A percentile compares a stretch with the other conserved stretches of the same genome.
Conservation (phyloP, 352 stramenopile genomes). For the Globisporangium cederbergense region DNA sequence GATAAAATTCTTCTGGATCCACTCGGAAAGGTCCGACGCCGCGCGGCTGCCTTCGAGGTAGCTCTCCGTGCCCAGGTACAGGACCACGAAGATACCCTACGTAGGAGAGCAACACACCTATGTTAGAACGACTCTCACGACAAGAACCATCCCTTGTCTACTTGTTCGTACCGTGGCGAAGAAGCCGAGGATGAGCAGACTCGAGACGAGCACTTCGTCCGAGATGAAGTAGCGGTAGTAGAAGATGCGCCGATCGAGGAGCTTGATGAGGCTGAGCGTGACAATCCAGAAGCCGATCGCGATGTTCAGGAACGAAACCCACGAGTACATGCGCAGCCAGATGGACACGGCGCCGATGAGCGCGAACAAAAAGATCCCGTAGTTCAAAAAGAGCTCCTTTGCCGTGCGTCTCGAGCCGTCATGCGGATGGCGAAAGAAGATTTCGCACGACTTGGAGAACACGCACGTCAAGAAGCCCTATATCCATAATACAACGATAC, state of each 20-base stretch:
- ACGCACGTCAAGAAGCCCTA: conserved; percentile 78
- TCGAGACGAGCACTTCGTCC: conserved; percentile 82
- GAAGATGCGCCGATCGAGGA: conserved; percentile 81
- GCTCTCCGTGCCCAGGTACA: conserved; percentile 82
- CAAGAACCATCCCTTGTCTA: background rate
- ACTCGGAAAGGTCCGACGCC: conserved; percentile 63
- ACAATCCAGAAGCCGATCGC: conserved; percentile 67
- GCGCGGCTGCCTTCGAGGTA: conserved; percentile 86
- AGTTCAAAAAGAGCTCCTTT: conserved; percentile 86
- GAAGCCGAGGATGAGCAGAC: conserved; percentile 75
- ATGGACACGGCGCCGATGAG: conserved; percentile 82
- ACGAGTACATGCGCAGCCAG: conserved; percentile 84
- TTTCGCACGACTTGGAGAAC: conserved; percentile 74
- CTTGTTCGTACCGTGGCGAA: conserved; percentile 60
- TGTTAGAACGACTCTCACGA: background rate
- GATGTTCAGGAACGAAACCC: conserved; percentile 73
- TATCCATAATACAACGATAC: background rate
- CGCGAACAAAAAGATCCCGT: conserved; percentile 84
- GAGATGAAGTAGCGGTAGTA: conserved; percentile 89
- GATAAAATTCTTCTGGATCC: conserved; percentile 85
- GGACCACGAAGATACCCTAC: conserved; percentile 74
- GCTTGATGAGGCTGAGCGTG: conserved; percentile 67
- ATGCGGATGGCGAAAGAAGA: conserved; percentile 72
- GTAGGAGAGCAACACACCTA: background rate
- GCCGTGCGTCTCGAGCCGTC: conserved; percentile 55